Evolutionary conservation across 2,329 filamentous ascomycete species (phyloP).

Genomic region (Xenoacremonium recifei): DNA sequence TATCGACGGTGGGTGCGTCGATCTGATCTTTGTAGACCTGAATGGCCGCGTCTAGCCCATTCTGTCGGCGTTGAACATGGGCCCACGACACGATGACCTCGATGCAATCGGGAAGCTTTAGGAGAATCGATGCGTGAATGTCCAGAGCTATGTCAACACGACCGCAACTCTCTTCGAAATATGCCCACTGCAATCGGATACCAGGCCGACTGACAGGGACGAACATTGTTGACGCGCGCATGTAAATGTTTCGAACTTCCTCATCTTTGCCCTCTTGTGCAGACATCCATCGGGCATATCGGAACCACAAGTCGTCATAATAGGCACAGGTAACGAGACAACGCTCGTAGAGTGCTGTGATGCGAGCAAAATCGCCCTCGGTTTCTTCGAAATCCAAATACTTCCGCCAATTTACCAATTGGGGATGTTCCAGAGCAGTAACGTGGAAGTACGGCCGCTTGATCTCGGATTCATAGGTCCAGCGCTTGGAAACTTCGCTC

Average conservation of each 20-base stretch:
- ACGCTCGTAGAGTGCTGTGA: slow-evolving; percentile 85
- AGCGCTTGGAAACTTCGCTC: slow-evolving; percentile 84
- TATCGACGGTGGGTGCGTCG: slow-evolving; percentile 67
- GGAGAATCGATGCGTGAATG: slow-evolving; percentile 79
- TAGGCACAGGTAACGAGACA: slow-evolving; percentile 90
- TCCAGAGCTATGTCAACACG: slow-evolving; percentile 76
- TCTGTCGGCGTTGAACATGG: slow-evolving; percentile 80
- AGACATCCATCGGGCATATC: slow-evolving; percentile 94
- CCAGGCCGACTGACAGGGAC: slow-evolving; percentile 83
- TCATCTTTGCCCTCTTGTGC: slow-evolving; percentile 78
- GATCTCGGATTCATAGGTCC: slow-evolving; percentile 92
- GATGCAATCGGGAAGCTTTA: slow-evolving; percentile 74
- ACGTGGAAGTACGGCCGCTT: slow-evolving; percentile 98
- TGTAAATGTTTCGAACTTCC: slow-evolving; percentile 88
- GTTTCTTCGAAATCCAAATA: slow-evolving; percentile 95
- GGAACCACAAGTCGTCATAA: slow-evolving; percentile 97
- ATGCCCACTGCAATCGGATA: slow-evolving; percentile 86
- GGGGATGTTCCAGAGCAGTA: slow-evolving; percentile 81
- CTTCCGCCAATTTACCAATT: slow-evolving; percentile 89
- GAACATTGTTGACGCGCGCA: slow-evolving; percentile 79
- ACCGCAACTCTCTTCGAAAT: slow-evolving; percentile 86
- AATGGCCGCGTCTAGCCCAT: slow-evolving; percentile 80
- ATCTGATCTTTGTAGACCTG: slow-evolving; percentile 80
- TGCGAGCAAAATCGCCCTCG: slow-evolving; percentile 73
- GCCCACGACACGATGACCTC: slow-evolving; percentile 88